Base-by-base conservation (phyloP, 2,329 filamentous ascomycete genomes). In the Thelonectria blattea region DNA sequence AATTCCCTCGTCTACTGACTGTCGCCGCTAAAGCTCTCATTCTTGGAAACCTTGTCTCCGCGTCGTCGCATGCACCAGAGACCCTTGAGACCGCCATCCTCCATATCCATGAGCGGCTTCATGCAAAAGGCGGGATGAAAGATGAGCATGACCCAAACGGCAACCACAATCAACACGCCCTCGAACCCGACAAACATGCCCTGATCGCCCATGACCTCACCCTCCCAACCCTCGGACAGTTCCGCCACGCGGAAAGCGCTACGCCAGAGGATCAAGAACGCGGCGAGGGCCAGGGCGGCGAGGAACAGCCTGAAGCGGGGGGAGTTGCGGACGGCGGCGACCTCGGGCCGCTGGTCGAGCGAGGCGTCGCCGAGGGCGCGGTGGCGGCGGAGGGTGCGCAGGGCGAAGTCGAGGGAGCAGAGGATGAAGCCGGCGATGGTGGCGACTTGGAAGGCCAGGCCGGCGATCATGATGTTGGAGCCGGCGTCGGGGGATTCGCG, bases 231-330 rank as follows among this genome's bases (percentile, higher is more conserved):
- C 53, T 83, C 78, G 63, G 82, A 84, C 64, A 91, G 75, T 79
- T 91, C 88, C 0, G 84, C 85, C 20, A 90, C 84, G 56, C 89
- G 83, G 74, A 87, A 91, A 43, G 87, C 83, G 64, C 83, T 87
- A 9, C 89, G 80, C 68, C 85, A 84, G 62, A 91, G 84, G 68
- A 91, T 86, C 66, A 81, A 83, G 12, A 89, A 53, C n/a, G 87
- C 88, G 2, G 86, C 81, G 2, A 89, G 72, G 1, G 76, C 71
- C 17, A 90, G 78, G 11, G 83, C 84, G n/a, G 67, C 68, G 5
- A 87, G 72, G 72, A 89, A 89, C 12, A 78, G 77, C 56, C 77
- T 78, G 75, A 89, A 88, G 22, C 72, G 69, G 47, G 66, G 67
- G 14, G 79, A 79, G 42, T 71, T 60, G 32, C 82, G 78, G 41